phyloP scores from a whole-genome alignment of 192 early-diverging fungal species.

The Kappamyces sp. region DNA sequence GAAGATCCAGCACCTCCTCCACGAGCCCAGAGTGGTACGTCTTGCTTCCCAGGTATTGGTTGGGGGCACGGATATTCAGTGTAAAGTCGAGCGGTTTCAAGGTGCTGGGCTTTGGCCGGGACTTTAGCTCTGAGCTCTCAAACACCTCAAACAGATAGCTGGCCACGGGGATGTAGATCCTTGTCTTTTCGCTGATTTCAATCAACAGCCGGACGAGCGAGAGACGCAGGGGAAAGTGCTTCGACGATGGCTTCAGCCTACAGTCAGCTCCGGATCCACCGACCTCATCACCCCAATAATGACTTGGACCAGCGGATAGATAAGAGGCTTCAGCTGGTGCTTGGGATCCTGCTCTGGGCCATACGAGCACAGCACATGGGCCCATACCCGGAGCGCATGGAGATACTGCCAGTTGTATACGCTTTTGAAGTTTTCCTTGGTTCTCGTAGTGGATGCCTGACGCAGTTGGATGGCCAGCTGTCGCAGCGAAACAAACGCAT shows the following conservation, averaged over 20 bases:
- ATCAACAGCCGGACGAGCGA: slow-evolving; percentile 71
- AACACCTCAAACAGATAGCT: slow-evolving; percentile 68
- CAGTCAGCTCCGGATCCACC: background rate
- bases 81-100: slow-evolving; percentile 82
- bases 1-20: slow-evolving; percentile 66
- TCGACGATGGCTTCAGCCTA: slow-evolving; percentile 80
- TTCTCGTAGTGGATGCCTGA: slow-evolving; percentile 76
- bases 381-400: slow-evolving; percentile 88
- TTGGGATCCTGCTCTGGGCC: slow-evolving; percentile 15
- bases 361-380: slow-evolving; percentile 74
- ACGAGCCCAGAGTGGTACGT: slow-evolving; percentile 77
- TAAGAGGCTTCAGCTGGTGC: slow-evolving; percentile 42
- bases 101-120: slow-evolving; percentile 69
- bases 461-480: slow-evolving; percentile 91
- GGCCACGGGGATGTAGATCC: slow-evolving; percentile 78
- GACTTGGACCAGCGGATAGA: slow-evolving; percentile 77
- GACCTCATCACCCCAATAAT: slow-evolving; percentile 43
- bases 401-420: slow-evolving; percentile 99
- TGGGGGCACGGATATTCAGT: slow-evolving; percentile 69
- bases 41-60: slow-evolving; percentile 75
- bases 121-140: slow-evolving; percentile 58
- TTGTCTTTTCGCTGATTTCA: slow-evolving; percentile 64
- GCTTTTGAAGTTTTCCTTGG: slow-evolving; percentile 76
- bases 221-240: slow-evolving; percentile 90
- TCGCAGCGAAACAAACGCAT: slow-evolving; percentile 87